phyloP scores from a whole-genome alignment of 2,329 filamentous ascomycete genomes.

The Verticillium albo-atrum region DNA sequence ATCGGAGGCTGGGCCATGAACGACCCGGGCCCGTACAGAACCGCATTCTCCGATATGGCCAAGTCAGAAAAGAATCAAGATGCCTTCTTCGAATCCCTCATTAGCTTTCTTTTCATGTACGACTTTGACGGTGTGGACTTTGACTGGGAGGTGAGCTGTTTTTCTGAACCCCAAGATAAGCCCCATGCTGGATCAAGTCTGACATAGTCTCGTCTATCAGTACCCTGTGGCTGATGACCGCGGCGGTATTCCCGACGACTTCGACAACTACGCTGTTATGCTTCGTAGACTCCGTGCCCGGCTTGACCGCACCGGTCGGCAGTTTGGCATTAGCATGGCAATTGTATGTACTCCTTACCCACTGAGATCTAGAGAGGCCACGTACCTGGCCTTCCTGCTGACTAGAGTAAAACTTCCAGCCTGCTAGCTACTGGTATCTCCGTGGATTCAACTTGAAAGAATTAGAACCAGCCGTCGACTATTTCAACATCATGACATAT shows the following conservation, averaged over 20 bases:
- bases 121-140: slow-evolving; percentile 40
- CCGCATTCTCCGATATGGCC: slow-evolving; percentile 25
- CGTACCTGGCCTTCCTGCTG: too few relatives aligned
- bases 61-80: slow-evolving; percentile 18
- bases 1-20: slow-evolving; percentile 37
- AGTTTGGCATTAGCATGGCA: slow-evolving; percentile 21
- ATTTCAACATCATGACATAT: slow-evolving; percentile 18
- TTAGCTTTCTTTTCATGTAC: slow-evolving; percentile 34
- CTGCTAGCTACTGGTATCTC: slow-evolving; percentile 14
- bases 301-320: too few relatives aligned
- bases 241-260: slow-evolving; percentile 25
- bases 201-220: slow-evolving; percentile 1
- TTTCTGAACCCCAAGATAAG: slow-evolving; percentile 10
- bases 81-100: slow-evolving; percentile 29
- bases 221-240: slow-evolving; percentile 29
- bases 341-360: too few relatives aligned
- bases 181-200: background rate
- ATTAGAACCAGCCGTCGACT: slow-evolving; percentile 13
- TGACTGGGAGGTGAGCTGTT: slow-evolving; percentile 31
- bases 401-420: too few relatives aligned
- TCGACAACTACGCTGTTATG: too few relatives aligned
- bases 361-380: too few relatives aligned
- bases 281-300: too few relatives aligned
- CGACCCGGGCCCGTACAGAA: slow-evolving; percentile 15
- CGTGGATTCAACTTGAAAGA: slow-evolving; percentile 3